Percentiles rank a stretch among this genome's conserved stretches.
Evolutionary conservation across 164 flowering plant genomes (phyloP).

Genomic region (Macadamia integrifolia): DNA sequence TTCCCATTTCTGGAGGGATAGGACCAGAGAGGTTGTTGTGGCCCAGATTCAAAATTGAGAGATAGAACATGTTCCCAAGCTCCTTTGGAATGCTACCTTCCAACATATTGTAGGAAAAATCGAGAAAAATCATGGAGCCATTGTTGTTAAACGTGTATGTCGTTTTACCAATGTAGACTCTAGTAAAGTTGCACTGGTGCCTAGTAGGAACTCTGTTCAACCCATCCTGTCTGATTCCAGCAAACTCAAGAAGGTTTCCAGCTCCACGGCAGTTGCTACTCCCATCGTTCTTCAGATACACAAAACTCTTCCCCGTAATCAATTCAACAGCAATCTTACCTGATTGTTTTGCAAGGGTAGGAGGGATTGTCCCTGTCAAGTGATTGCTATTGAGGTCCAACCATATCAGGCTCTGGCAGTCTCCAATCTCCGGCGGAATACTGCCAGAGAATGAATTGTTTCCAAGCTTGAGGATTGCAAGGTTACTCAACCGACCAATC

Average conservation of each 20-base stretch:
- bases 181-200: slow-evolving; percentile 69
- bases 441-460: slow-evolving; percentile 75
- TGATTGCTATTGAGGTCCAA: slow-evolving; percentile 82
- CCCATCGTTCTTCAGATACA: slow-evolving; percentile 74
- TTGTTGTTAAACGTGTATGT: slow-evolving; percentile 69
- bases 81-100: slow-evolving; percentile 74
- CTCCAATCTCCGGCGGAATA: slow-evolving; percentile 84
- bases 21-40: slow-evolving; percentile 74
- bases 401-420: slow-evolving; percentile 88
- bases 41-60: slow-evolving; percentile 66
- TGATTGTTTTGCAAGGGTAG: slow-evolving; percentile 62
- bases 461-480: slow-evolving; percentile 87
- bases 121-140: slow-evolving; percentile 91
- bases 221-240: slow-evolving; percentile 61
- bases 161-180: slow-evolving; percentile 55
- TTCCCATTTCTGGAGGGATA: slow-evolving; percentile 68
- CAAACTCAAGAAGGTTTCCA: slow-evolving; percentile 84
- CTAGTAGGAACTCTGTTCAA: slow-evolving; percentile 51
- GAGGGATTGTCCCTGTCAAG: slow-evolving; percentile 69
- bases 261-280: slow-evolving; percentile 79
- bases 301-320: slow-evolving; percentile 63
- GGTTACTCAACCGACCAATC: slow-evolving; percentile 51
- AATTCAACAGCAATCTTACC: slow-evolving; percentile 67
- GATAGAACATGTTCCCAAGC: slow-evolving; percentile 65
- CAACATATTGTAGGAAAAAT: slow-evolving; percentile 66